Base-by-base conservation (phyloP, 1,284 basidiomycete species). In the Rhodofomes roseus region DNA sequence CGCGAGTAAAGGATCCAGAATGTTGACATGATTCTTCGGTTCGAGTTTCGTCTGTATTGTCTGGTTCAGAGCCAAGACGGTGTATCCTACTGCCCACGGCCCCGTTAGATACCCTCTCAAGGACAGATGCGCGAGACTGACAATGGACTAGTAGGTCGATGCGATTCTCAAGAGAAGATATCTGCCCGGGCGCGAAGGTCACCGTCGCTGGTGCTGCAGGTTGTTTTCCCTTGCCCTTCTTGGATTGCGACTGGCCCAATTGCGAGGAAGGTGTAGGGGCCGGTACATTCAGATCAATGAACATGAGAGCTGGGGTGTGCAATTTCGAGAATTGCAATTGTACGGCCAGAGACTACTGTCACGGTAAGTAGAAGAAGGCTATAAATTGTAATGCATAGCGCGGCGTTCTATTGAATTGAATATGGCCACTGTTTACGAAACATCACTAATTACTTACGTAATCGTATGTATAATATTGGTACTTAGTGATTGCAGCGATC, bases 41-140 rank as follows among this genome's bases (percentile, higher is more conserved):
- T 90, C 89, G n/a, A 92, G 77, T 63, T 83, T 87, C 57, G 84
- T 83, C 58, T 83, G 74, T 11, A 87, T 77, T 0, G 81, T 84
- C 65, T 92, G 90, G 65, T 84, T 87, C 61, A 93, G 78, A 1
- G 86, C 89, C 52, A 92, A 71, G 18, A 90, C 83, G 23, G 85
- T 82, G 71, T 92, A 93, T 82, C 90, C 90, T 79, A 93, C 90
- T 92, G 76, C 55, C 55, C 60, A 40, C 36, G 25, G 56, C 55
- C n/a, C 29, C 12, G 62, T 72, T 55, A 72, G 63, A 62, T 40
- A 20, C 29, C n/a, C 22, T 9, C 9, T 14, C 23, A n/a, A n/a
- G 29, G 16, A 43, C 12, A 6, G 11, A 48, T 14, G 37, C 22
- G 60, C 14, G 23, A 54, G 23, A 73, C 78, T 59, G 63, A 81